Conservation (phyloP, 2,329 filamentous ascomycete species). For the Daldinia sp. region DNA sequence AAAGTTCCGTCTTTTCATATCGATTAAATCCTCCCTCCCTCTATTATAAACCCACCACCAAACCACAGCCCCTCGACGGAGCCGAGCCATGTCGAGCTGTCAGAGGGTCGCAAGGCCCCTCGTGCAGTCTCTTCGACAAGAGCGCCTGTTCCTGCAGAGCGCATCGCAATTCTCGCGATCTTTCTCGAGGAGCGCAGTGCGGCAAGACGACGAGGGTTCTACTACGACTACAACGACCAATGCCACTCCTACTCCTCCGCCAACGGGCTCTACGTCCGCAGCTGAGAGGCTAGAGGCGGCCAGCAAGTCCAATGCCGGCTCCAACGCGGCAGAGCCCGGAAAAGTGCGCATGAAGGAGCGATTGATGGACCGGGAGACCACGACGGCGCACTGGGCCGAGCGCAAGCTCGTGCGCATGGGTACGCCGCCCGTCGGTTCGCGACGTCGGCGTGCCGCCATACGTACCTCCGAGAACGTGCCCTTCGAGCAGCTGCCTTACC, state of each 20-base stretch:
- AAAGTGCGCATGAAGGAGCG: constrained; percentile 53
- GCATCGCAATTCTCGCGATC: constrained; percentile 51
- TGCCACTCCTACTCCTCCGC: constrained; percentile 45
- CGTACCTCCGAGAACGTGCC: constrained; percentile 75
- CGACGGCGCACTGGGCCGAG: constrained; percentile 73
- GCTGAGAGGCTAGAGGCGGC: constrained; percentile 37
- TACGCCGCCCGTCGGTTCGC: constrained; percentile 81
- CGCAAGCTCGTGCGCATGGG: constrained; percentile 75
- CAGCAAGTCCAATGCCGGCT: constrained; percentile 39
- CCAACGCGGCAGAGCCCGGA: constrained; percentile 38
- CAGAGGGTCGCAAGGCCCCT: constrained; percentile 70
- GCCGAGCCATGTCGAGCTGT: constrained; percentile 67
- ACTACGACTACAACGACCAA: constrained; percentile 37
- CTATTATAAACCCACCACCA: constrained; percentile 9
- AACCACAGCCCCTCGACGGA: constrained; percentile 22
- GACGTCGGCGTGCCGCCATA: constrained; percentile 82
- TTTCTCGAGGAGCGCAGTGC: constrained; percentile 54
- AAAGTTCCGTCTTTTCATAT: constrained; percentile 32
- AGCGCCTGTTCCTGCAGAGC: constrained; percentile 45
- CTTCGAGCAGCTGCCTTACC: constrained; percentile 94
- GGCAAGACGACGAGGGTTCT: constrained; percentile 52
- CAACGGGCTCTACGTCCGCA: constrained; percentile 39
- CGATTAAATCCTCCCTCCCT: constrained; percentile 17
- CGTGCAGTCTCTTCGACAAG: constrained; percentile 64
- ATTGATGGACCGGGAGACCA: constrained; percentile 75